Evolutionary conservation across 2,329 filamentous ascomycete species (phyloP).

Genomic region (Alternaria brassicae): DNA sequence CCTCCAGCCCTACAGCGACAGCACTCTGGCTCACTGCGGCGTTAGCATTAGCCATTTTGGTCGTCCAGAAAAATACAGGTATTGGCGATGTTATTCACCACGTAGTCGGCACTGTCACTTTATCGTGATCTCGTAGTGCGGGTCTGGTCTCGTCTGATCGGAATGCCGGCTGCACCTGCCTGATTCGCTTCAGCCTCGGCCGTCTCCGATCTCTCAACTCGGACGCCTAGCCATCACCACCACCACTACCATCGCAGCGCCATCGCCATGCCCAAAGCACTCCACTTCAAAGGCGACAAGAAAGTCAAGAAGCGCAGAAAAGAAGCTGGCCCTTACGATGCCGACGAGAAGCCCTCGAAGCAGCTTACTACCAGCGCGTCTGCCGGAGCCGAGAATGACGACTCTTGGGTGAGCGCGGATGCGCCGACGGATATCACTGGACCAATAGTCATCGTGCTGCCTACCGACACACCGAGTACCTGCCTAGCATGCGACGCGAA

Average conservation of each 20-base stretch:
- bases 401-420: slow-evolving; percentile 92
- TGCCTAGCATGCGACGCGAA: slow-evolving; percentile 85
- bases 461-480: slow-evolving; percentile 70
- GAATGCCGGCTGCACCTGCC: slow-evolving; percentile 37
- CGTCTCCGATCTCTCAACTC: slow-evolving; percentile 27
- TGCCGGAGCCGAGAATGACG: slow-evolving; percentile 67
- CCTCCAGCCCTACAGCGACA: slow-evolving; percentile 46
- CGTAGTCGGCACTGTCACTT: slow-evolving; percentile 17
- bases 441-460: slow-evolving; percentile 81
- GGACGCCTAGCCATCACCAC: slow-evolving; percentile 11
- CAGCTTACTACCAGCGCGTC: slow-evolving; percentile 46
- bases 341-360: slow-evolving; percentile 45
- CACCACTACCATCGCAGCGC: slow-evolving; percentile 12
- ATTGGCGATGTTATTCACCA: not conserved
- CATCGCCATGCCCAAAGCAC: slow-evolving; percentile 78
- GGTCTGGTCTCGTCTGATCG: slow-evolving; percentile 18
- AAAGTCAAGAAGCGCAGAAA: slow-evolving; percentile 92
- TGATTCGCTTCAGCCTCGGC: slow-evolving; percentile 34
- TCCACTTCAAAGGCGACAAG: slow-evolving; percentile 97
- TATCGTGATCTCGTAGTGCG: slow-evolving; percentile 21
- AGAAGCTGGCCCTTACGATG: slow-evolving; percentile 60
- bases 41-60: slow-evolving; percentile 30
- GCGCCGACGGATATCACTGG: slow-evolving; percentile 75
- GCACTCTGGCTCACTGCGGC: slow-evolving; percentile 34
- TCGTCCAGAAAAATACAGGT: not conserved